Percentiles rank a stretch among this genome's conserved stretches.
Evolutionary conservation across 768 basidiomycete species (phyloP).

Genomic region (Naematelia aurantialba): DNA sequence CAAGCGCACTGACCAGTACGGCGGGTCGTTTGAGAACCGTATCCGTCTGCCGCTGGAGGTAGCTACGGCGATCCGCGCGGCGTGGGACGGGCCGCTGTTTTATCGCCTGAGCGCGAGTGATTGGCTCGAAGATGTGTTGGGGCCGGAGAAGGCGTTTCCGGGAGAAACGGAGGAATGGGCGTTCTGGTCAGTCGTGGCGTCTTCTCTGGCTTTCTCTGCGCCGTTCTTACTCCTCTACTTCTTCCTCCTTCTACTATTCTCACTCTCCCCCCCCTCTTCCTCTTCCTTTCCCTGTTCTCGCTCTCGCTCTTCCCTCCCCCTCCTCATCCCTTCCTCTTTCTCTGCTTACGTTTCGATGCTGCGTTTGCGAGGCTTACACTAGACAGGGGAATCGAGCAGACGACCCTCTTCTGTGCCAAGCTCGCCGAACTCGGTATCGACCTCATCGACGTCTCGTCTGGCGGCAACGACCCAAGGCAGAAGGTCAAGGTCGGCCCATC

Average conservation of each 20-base stretch:
- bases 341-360: not conserved
- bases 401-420: conserved; percentile 58
- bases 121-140: conserved; percentile 63
- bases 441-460: conserved; percentile 68
- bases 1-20: conserved; percentile 65
- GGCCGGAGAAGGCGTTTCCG: conserved; percentile 51
- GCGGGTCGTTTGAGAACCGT: conserved; percentile 70
- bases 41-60: conserved; percentile 65
- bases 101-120: conserved; percentile 67
- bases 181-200: conserved; percentile 36
- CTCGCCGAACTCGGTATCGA: conserved; percentile 65
- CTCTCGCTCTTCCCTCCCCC: not conserved
- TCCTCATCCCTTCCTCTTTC: not conserved
- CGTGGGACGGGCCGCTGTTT: conserved; percentile 70
- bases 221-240: not conserved
- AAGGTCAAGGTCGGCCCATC: conserved; percentile 55
- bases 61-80: conserved; percentile 56
- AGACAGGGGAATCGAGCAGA: conserved; percentile 65
- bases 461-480: conserved; percentile 64
- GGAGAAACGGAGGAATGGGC: conserved; percentile 45
- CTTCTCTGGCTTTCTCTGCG: not conserved
- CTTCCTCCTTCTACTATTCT: not conserved
- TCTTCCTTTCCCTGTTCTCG: not conserved
- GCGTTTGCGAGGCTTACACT: conserved; percentile 33
- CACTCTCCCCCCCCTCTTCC: not conserved